Evolutionary conservation across 768 basidiomycete genomes (phyloP), one percentile per base, ranked within the genome.

Genomic region (Pulveroboletus sp.): DNA sequence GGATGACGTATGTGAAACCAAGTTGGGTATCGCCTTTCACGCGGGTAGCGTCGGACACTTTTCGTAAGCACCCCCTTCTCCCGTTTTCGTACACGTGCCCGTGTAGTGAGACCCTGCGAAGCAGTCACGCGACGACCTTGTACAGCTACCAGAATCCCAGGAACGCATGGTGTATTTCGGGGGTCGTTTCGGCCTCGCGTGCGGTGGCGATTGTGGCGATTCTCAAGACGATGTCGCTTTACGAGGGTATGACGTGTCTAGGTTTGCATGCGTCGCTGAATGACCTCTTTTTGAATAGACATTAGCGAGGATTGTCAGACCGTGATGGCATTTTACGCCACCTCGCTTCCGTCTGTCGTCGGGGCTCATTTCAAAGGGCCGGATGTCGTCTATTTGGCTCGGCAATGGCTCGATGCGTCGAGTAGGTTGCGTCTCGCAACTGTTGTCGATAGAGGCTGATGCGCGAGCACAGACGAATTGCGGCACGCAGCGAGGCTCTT

Each of bases 261-360:
- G n/a, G n/a, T n/a, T 6, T 43, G 9, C 9, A 7, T 7, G 19
- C 7, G 14, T 40, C 11, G 29, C 43, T 32, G 9, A 41, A 39
- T 55, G 52, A 38, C 33, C 9, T 13, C 10, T 9, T 43, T 24
- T 49, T 21, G 6, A 8, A 1, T 53, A 92, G 92, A 89, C 33
- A 72, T 82, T 5, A 77, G 84, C 43, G 82, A 85, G 43, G 75
- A 75, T 24, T 85, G 85, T 14, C 85, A 80, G 52, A 83, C 85
- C 1, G 80, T 90, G 19, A 84, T 88, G 51, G 77, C 85, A 0
- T 95, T 90, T 64, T 97, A 93, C 65, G 77, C 85, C 0, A 78
- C 85, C 1, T 84, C 88, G 2, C 71, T 97, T 24, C 75, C 79
- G 1, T 71, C 78, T 16, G 70, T 70, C 8, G 76, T 90, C 12